phyloP scores from a whole-genome alignment of 2,329 filamentous ascomycete species.

The Fusarium keratoplasticum region DNA sequence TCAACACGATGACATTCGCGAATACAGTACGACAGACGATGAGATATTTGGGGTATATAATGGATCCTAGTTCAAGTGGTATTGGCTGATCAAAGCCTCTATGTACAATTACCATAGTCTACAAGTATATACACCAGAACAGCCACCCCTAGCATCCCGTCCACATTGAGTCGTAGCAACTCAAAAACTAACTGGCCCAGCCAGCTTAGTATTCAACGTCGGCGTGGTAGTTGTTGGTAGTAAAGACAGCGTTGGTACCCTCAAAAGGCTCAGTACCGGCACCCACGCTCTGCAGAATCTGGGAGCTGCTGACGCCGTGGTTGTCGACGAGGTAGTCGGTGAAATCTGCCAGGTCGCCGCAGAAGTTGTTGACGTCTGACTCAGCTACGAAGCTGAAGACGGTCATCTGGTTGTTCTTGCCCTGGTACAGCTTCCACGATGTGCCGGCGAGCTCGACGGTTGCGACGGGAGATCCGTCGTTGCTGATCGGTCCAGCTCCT shows the following conservation, averaged over 20 bases:
- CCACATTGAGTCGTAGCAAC: not conserved
- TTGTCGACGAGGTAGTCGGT: constrained; percentile 63
- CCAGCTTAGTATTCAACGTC: constrained; percentile 7
- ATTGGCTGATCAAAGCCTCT: not conserved
- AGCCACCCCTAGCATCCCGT: not conserved
- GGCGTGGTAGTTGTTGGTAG: constrained; percentile 19
- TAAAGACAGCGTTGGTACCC: constrained; percentile 53
- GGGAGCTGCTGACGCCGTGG: constrained; percentile 59
- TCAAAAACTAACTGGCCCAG: not conserved
- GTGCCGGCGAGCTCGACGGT: constrained; percentile 64
- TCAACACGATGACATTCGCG: not conserved
- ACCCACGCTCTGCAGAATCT: constrained; percentile 65
- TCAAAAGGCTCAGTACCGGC: constrained; percentile 69
- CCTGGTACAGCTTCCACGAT: constrained; percentile 67
- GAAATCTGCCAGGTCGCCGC: constrained; percentile 67
- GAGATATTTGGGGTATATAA: not conserved
- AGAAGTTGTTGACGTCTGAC: constrained; percentile 60
- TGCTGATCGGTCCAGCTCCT: constrained; percentile 47
- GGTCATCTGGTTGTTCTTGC: constrained; percentile 65
- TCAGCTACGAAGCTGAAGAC: constrained; percentile 65
- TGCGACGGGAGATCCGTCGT: constrained; percentile 63
- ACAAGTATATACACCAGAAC: not conserved
- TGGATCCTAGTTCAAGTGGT: not conserved
- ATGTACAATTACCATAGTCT: not conserved
- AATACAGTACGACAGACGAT: not conserved